A percentile compares a stretch with the other conserved stretches of the same genome.
phyloP scores from a whole-genome alignment of 768 basidiomycete species.

The Amanita phalloides region DNA sequence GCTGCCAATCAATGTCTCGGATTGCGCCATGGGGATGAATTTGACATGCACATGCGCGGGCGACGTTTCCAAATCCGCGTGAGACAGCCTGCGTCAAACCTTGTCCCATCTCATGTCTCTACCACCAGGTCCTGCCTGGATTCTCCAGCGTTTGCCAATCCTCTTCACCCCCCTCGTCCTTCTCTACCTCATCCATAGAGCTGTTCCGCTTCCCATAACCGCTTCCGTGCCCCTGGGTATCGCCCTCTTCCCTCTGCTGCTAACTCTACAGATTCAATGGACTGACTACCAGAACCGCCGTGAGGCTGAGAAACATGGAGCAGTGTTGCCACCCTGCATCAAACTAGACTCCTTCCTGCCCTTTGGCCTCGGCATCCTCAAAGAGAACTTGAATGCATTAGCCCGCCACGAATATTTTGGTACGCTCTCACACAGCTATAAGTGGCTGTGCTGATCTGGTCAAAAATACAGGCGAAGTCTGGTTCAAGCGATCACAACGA shows the following conservation, averaged over 20 bases:
- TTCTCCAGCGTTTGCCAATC: constrained; percentile 7
- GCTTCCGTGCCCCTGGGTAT: constrained; percentile 5
- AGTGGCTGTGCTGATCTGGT: background rate
- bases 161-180: constrained; percentile 9
- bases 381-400: constrained; percentile 11
- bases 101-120: constrained; percentile 1
- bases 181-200: constrained; percentile 8
- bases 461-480: constrained; percentile 16
- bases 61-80: too few relatives aligned
- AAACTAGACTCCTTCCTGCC: constrained; percentile 12
- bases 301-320: constrained; percentile 16
- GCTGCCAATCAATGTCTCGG: too few relatives aligned
- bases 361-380: constrained; percentile 13
- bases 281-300: constrained; percentile 9
- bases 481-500: constrained; percentile 13
- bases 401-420: constrained; percentile 20
- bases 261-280: constrained; percentile 9
- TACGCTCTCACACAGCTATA: constrained; percentile 6
- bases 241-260: constrained; percentile 8
- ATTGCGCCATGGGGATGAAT: too few relatives aligned
- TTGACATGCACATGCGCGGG: too few relatives aligned
- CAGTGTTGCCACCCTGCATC: constrained; percentile 16
- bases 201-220: constrained; percentile 9
- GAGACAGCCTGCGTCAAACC: background rate
- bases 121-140: constrained; percentile 12